Evolutionary conservation across 208 protist species (phyloP), one percentile per base, ranked within the genome.

Genomic region (Wallacemonas sp.): DNA sequence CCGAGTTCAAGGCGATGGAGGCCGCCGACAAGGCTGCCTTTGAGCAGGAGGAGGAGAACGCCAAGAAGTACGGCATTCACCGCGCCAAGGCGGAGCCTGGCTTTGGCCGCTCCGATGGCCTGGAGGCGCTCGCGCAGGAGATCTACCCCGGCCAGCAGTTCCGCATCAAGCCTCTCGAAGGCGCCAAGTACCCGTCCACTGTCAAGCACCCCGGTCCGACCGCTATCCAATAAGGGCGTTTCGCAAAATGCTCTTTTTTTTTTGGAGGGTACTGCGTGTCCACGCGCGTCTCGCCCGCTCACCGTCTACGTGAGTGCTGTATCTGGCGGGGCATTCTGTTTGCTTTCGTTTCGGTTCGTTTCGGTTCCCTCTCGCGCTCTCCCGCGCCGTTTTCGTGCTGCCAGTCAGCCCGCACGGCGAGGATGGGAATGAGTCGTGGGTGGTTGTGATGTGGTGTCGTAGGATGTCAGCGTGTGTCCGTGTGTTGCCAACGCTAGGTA

Each of bases 131-230:
- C 27, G 91, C 88, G 17, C 91, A 96, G 71, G 91, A 96, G 56
- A 96, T 96, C 36, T 96, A 96, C 77, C 91, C 91, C 4, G 91
- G 88, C 61, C 91, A 96, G 72, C 91, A 96, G 66, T 96, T 96
- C 80, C 91, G 91, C 65, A 85, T 88, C 23, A 70, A 77, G 34
- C 91, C 91, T 26, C 68, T 96, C 44, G 81, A 94, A 56, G 88
- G 81, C n/a, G 91, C 91, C 39, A 90, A 90, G 73, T 96, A 96
- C 73, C 88, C 88, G 19, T 80, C 80, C 0, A 88, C 70, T 36
- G 91, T 96, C 44, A 91, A 90, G 76, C 74, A 93, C 66, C 91
- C 91, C 17, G 91, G 91, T 23, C 91, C 91, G 1, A 80, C 85
- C 27, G 84, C 87, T 3, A 92, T 96, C 65, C 88, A 94, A 34